phyloP scores from a whole-genome alignment of 805 yeast genomes.

The Candida berthetii region DNA sequence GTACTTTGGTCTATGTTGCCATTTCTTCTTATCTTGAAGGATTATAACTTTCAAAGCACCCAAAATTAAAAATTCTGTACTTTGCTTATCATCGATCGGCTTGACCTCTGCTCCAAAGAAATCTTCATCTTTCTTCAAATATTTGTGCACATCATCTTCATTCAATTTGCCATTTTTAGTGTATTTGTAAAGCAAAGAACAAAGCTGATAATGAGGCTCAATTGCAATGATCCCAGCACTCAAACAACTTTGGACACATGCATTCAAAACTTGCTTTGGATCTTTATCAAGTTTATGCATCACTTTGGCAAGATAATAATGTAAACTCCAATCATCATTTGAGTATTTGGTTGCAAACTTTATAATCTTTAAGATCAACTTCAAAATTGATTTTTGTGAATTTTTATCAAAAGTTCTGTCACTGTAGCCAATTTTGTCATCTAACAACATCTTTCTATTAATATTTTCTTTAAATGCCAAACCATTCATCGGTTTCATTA shows the following conservation, averaged over 20 bases:
- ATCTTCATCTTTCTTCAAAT: conserved; percentile 30
- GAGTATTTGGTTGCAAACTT: conserved; percentile 39
- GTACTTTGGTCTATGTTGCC: conserved; percentile 87
- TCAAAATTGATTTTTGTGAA: conserved; percentile 16
- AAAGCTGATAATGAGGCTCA: conserved; percentile 72
- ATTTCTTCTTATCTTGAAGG: conserved; percentile 67
- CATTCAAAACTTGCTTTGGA: conserved; percentile 29
- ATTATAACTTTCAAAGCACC: conserved; percentile 40
- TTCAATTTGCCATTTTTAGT: conserved; percentile 31
- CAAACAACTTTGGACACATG: conserved; percentile 38
- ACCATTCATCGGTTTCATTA: conserved; percentile 55
- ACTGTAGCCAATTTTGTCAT: conserved; percentile 2
- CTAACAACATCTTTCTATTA: conserved; percentile 17
- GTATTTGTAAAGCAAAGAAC: conserved; percentile 54
- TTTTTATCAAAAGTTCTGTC: conserved; percentile 1
- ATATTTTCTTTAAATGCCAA: conserved; percentile 36
- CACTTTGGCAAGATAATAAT: conserved; percentile 52
- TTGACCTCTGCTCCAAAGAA: conserved; percentile 15
- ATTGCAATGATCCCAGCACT: conserved; percentile 34
- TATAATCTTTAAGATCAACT: conserved; percentile 35
- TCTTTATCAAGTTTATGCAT: conserved; percentile 40
- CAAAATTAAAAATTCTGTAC: conserved; percentile 34
- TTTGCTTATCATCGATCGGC: conserved; percentile 12
- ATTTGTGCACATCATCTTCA: conserved; percentile 29
- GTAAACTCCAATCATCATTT: conserved; percentile 53